Percentiles rank a stretch among this genome's conserved stretches.
These are phyloP conservation scores for Phaseolus lunatus DNA, from an alignment of 306 rosid species.

Conservation along the genomic window DNA sequence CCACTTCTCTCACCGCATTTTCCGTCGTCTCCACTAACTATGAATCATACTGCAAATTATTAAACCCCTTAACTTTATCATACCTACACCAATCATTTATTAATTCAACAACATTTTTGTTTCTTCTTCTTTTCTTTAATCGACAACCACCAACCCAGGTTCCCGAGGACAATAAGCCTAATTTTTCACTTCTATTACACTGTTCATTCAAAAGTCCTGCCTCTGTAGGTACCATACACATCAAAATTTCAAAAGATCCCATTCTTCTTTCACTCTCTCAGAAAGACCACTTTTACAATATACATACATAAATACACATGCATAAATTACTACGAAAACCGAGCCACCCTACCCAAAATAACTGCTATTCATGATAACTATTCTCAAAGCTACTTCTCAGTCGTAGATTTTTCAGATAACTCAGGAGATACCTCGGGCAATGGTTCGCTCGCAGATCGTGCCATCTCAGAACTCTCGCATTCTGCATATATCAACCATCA, in stretches of 20 bases:
- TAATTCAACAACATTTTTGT: not conserved
- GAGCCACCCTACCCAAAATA: not conserved
- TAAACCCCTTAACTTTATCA: constrained; percentile 22
- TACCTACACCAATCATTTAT: constrained; percentile 5
- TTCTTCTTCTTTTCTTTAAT: not conserved
- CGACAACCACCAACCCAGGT: not conserved
- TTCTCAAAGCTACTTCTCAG: constrained; percentile 21
- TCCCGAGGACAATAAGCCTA: not conserved
- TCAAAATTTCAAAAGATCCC: constrained; percentile 14
- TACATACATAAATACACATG: not conserved
- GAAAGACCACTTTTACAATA: constrained; percentile 46
- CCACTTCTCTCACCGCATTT: constrained; percentile 56
- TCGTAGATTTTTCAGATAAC: constrained; percentile 36
- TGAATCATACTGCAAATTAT: constrained; percentile 29
- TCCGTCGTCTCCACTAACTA: constrained; percentile 39
- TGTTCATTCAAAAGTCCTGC: constrained; percentile 35
- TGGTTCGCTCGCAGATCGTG: constrained; percentile 55
- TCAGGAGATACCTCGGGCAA: constrained; percentile 50
- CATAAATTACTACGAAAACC: not conserved
- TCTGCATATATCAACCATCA: constrained; percentile 48
- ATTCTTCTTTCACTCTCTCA: constrained; percentile 44
- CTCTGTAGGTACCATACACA: constrained; percentile 20
- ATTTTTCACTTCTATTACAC: not conserved
- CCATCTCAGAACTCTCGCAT: constrained; percentile 55
- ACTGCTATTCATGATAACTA: not conserved